Conservation (phyloP, 768 basidiomycete genomes). For the Rickenella mellea region DNA sequence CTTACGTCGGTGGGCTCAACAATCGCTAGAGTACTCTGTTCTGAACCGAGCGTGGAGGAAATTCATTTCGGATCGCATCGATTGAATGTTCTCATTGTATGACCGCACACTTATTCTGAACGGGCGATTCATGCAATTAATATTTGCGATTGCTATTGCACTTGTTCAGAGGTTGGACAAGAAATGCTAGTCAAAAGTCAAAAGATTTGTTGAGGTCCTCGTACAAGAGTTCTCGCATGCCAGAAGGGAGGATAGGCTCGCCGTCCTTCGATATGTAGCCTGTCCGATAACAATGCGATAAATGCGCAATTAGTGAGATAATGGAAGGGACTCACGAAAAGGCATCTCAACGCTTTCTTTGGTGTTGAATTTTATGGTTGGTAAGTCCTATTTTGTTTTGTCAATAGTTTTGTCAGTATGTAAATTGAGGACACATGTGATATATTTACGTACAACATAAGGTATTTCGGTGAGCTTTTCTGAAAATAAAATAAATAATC, state of each 20-base stretch:
- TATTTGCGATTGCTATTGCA: background rate
- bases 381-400: constrained; percentile 54
- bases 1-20: too few relatives aligned
- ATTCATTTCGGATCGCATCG: background rate
- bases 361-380: constrained; percentile 79
- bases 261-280: constrained; percentile 39
- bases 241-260: constrained; percentile 74
- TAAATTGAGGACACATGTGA: background rate
- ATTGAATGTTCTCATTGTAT: background rate
- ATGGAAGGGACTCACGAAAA: constrained; percentile 53
- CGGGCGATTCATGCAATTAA: background rate
- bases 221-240: constrained; percentile 80
- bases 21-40: too few relatives aligned
- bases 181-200: constrained; percentile 45
- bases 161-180: too few relatives aligned
- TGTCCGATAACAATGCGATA: constrained; percentile 40
- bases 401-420: background rate
- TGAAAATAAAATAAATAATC: constrained; percentile 11
- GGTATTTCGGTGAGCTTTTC: constrained; percentile 64
- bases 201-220: constrained; percentile 84
- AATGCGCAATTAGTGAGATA: background rate
- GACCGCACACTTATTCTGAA: background rate
- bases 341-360: constrained; percentile 98
- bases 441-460: constrained; percentile 44
- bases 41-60: too few relatives aligned